Evolutionary conservation across 2,329 filamentous ascomycete genomes (phyloP), one percentile per base, ranked within the genome.

Genomic region (Fusarium siculi): DNA sequence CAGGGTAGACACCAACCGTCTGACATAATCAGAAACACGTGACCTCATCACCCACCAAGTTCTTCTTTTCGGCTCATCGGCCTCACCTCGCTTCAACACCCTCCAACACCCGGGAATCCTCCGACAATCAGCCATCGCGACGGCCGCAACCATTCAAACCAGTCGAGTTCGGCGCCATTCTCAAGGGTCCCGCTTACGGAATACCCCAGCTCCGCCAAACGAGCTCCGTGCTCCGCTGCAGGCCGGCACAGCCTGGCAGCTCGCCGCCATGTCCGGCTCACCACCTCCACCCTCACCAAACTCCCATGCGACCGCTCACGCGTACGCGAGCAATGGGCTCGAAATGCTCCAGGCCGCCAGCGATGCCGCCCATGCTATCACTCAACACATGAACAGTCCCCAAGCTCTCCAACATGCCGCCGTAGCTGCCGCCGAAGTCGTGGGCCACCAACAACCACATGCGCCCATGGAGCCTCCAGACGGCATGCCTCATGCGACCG

Each of bases 331-430:
- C 77, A 85, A 85, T 75, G 83, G 84, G 39, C 80, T 85, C 52
- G 83, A 85, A 73, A 84, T 85, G 60, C 80, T 85, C 39, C 84
- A 85, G 69, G 84, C 84, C 25, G 84, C 84, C 47, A 85, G 82
- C 68, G 84, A 85, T 67, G 84, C 84, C 25, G 84, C 83, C 36
- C 82, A 84, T 68, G 81, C 82, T 25, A 74, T 74, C 21, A 74
- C 50, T 23, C 67, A 72, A 9, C 67, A 71, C 47, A 79, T 84
- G 18, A 76, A 81, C 40, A 81, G 82, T 42, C 77, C 81, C 10
- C 81, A 83, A 66, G 81, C 81, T 55, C 76, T 84, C 9, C 82
- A 84, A 52, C 77, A 82, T 78, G 82, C 82, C 39, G 82, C 82
- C 36, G 79, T 80, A 42, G 78, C 79, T 59, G 78, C 82, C 52